Conservation (phyloP, 2,329 filamentous ascomycete species). For the Monosporascus sp. region DNA sequence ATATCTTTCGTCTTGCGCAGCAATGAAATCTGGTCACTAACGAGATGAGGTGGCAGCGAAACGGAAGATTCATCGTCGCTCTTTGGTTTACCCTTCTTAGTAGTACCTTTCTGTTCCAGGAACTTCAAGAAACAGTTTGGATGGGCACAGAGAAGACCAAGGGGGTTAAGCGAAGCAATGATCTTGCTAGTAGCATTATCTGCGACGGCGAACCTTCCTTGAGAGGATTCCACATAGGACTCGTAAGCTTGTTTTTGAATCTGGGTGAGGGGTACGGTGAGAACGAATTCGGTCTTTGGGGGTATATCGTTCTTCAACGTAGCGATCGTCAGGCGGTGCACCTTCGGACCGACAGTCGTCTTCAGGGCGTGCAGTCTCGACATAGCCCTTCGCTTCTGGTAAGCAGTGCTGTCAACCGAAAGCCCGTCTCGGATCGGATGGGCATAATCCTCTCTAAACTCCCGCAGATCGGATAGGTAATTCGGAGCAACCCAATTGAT, state of each 20-base stretch:
- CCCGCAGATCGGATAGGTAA: slow-evolving; percentile 62
- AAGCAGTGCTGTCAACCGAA: slow-evolving; percentile 53
- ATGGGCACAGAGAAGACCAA: slow-evolving; percentile 49
- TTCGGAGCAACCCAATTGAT: slow-evolving; percentile 80
- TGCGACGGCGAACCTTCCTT: slow-evolving; percentile 2
- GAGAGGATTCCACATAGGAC: slow-evolving; percentile 31
- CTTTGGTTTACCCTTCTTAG: slow-evolving; percentile 8
- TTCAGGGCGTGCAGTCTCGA: slow-evolving; percentile 68
- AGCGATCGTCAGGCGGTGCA: slow-evolving; percentile 66
- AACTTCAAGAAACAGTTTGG: slow-evolving; percentile 42
- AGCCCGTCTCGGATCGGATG: slow-evolving; percentile 70
- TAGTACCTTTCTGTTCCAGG: slow-evolving; percentile 15
- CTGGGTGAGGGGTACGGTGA: slow-evolving; percentile 64
- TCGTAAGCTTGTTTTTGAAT: slow-evolving; percentile 62
- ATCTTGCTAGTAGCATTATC: slow-evolving; percentile 11
- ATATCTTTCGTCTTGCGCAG: slow-evolving; percentile 34
- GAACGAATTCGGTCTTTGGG: slow-evolving; percentile 74
- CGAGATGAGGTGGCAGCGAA: slow-evolving; percentile 24
- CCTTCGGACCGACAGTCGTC: slow-evolving; percentile 67
- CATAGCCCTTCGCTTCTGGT: slow-evolving; percentile 54
- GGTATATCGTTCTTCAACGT: slow-evolving; percentile 63
- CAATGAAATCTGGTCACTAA: slow-evolving; percentile 27
- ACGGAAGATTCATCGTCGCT: slow-evolving; percentile 7
- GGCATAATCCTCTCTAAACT: slow-evolving; percentile 68
- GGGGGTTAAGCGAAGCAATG: slow-evolving; percentile 32